Base-by-base conservation (phyloP, 2,329 filamentous ascomycete genomes). In the Exserohilum rostratum region DNA sequence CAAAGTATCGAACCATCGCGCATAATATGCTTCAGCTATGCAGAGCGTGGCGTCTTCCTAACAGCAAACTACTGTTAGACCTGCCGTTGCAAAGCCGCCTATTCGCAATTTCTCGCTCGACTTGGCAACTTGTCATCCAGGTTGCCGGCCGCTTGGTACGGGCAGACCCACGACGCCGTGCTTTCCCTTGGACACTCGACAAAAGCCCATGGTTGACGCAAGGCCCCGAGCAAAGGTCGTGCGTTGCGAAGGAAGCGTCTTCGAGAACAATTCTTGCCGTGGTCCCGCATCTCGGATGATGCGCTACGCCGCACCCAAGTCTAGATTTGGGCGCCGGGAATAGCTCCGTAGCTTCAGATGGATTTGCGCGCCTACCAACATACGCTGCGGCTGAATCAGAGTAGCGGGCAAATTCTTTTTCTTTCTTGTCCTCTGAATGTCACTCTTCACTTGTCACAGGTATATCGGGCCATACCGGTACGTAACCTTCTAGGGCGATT, bases 21-120 rank as follows among this genome's bases (percentile, higher is more conserved):
- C 57, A 50, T 30, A 34, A 48, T 20, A 20, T 58, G 55, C 58
- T 58, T 56, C 55, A 58, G 55, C 49, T 46, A 54, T 43, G 49
- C 47, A 58, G 44, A 57, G 40, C 18, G 27, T 48, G 49, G 53
- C 55, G 51, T 40, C 33, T 31, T n/a, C 48, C 12, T 50, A 51
- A 52, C 43, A 29, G 53, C 48, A 56, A 25, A 17, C 35, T 52
- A 51, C 35, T 45, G 37, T 46, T 13, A 18, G 35, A 13, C 20
- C 25, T 33, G 38, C 20, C 39, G 15, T 18, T 46, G 49, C 38
- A 50, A 47, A 37, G 42, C 52, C n/a, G 31, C 40, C 17, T 53
- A 45, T 49, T 37, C 51, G 45, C 42, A 17, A 11, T 31, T 35
- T 40, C 44, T 51, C 43, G 27, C 50, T 53, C 35, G 30, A 20